These are phyloP conservation scores for Fraxinus platypoda DNA, from an alignment of 305 asterid species.

Conservation along the genomic window DNA sequence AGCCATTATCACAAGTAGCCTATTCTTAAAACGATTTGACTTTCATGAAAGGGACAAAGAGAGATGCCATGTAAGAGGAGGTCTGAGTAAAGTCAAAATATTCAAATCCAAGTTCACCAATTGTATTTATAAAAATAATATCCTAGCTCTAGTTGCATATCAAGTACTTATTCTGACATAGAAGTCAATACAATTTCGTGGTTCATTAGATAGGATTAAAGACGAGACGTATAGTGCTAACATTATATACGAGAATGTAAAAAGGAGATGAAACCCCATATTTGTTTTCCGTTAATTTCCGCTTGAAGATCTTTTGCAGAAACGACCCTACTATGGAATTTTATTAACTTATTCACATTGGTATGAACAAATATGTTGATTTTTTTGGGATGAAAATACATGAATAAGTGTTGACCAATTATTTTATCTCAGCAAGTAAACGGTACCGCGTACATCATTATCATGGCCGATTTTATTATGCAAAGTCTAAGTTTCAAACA, in stretches of 20 bases:
- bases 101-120: background rate
- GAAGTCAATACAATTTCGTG: background rate
- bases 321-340: background rate
- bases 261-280: background rate
- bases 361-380: constrained; percentile 3
- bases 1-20: constrained; percentile 29
- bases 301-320: background rate
- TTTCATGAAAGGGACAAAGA: constrained; percentile 16
- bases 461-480: background rate
- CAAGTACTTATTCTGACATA: background rate
- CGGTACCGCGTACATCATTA: constrained; percentile 4
- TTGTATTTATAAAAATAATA: background rate
- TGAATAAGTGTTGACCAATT: constrained; percentile 18
- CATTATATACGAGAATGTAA: background rate
- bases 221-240: background rate
- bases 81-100: background rate
- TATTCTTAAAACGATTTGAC: constrained; percentile 16
- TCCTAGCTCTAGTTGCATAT: background rate
- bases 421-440: constrained; percentile 19
- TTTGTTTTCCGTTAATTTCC: background rate
- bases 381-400: background rate
- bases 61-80: background rate
- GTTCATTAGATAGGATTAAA: background rate
- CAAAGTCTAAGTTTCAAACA: background rate
- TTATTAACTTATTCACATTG: background rate